Conservation (phyloP, 2,329 filamentous ascomycete species). For the Myriosclerotinia duriaeana region DNA sequence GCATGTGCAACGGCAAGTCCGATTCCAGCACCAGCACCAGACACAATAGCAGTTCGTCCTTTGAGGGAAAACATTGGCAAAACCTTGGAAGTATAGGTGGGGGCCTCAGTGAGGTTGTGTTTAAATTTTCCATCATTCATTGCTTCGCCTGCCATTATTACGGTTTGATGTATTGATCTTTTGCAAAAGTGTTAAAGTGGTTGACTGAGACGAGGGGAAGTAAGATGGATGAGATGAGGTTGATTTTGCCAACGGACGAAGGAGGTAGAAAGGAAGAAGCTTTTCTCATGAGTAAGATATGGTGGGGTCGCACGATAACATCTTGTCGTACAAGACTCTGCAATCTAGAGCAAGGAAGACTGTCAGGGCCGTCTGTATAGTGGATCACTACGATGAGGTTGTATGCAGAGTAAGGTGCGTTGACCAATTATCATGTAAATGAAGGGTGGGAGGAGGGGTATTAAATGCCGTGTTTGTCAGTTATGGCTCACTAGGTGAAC, state of each 20-base stretch:
- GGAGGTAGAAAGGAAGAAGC: constrained; percentile 2
- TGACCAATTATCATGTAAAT: neutral
- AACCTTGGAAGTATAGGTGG: constrained; percentile 49
- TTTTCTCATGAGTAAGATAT: neutral
- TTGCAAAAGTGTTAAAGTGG: no score
- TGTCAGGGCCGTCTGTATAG: neutral
- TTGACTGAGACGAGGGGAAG: neutral
- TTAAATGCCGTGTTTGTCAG: neutral
- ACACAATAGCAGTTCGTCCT: constrained; percentile 56
- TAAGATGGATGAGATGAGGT: neutral
- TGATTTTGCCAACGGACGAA: neutral
- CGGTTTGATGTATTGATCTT: neutral
- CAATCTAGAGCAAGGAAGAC: neutral
- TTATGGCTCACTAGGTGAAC: neutral
- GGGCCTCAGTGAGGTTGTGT: constrained; percentile 54
- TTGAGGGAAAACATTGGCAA: constrained; percentile 61
- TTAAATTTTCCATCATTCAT: constrained; percentile 49
- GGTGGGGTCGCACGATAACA: constrained; percentile 9
- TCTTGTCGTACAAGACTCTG: neutral
- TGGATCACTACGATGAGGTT: neutral
- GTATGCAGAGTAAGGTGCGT: neutral
- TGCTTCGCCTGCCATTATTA: constrained; percentile 28
- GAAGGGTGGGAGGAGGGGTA: constrained; percentile 15
- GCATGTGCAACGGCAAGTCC: constrained; percentile 48
- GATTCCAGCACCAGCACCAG: constrained; percentile 47